Base-by-base conservation (phyloP, 2,329 filamentous ascomycete genomes). In the Cordyceps cicadae region DNA sequence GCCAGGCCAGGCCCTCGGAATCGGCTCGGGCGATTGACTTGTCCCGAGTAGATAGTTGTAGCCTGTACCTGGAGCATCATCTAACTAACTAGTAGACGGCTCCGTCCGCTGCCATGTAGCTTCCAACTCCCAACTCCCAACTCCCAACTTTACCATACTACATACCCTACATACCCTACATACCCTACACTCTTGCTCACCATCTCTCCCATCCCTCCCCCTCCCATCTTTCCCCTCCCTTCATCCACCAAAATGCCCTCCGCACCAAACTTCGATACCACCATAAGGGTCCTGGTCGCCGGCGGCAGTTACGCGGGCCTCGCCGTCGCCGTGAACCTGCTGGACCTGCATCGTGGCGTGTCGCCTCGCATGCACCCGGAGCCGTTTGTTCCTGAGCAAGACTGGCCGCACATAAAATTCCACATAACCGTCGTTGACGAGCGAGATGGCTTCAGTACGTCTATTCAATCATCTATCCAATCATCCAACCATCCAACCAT, bases 341-440 rank as follows among this genome's bases (percentile, higher is more conserved):
- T 87, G 24, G 87, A 90, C 68, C 77, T 88, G 37, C 82, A 82
- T 63, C 76, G 81, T 61, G 86, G 85, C n/a, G 74, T 78, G 62
- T 68, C 74, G 5, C 76, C 81, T 17, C 80, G 85, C 43, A 71
- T 73, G 68, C 69, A 70, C 55, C 69, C 66, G 17, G 67, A 70
- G 45, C 68, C 67, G 17, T 75, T 75, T 56, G 62, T 64, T 51
- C 72, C 79, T 67, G 66, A 78, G 66, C 65, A 74, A 64, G 68
- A 74, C 29, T 69, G 76, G 26, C 75, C 76, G 49, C 77, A 75
- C 21, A 76, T 87, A 50, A 78, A 82, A 1, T 73, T 90, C 15
- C 80, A 90, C 39, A 85, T 92, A 54, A 91, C 87, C 21, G 80
- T 92, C 24, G 84, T 90, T 32, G 88, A 92, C 67, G 87, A 92